Base-by-base conservation (phyloP, 225 moss, liverwort and hornwort genomes). In the Bryum argenteum region DNA sequence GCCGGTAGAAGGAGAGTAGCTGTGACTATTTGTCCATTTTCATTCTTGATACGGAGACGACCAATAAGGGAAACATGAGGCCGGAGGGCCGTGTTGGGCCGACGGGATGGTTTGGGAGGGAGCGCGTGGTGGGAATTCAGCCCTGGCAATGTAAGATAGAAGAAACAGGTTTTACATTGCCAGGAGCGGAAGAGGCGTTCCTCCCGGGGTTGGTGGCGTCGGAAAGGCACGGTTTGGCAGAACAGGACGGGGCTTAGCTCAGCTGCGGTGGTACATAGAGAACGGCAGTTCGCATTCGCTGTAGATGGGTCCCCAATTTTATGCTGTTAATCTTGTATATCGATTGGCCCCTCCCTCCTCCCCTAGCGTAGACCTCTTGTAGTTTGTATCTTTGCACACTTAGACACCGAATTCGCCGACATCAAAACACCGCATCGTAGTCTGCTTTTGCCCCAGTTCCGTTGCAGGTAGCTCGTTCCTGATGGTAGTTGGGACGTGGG, bases 281-380 rank as follows among this genome's bases (percentile, higher is more conserved):
- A 79, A 67, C 81, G 85, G 85, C 85, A 73, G 74, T 82, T 85
- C 77, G 75, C 78, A 81, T 78, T 78, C 58, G 75, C 77, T 75
- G 77, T 85, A 85, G 85, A 82, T 69, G 85, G 85, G 82, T 79
- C 79, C 79, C 77, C 74, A 82, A 82, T 85, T 79, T 75, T 71
- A 80, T 80, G 82, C 82, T 85, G 85, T 85, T 82, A 79, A 85
- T 80, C 74, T 82, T 85, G 85, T 85, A 85, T 69, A 85, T 85
- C 53, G 71, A 82, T 79, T 77, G 82, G 79, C 67, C 82, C 85
- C 73, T 78, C 51, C 61, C 65, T 28, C 33, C 42, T 33, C 21
- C 54, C 55, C 5, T 80, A 85, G 82, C 71, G 1, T 82, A 85
- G 82, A 72, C 61, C 48, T 70, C 33, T 33, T 33, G 33, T 85